Evolutionary conservation across 495 filamentous ascomycete species (phyloP), one percentile per base, ranked within the genome.

Genomic region (Tricharina praecox): DNA sequence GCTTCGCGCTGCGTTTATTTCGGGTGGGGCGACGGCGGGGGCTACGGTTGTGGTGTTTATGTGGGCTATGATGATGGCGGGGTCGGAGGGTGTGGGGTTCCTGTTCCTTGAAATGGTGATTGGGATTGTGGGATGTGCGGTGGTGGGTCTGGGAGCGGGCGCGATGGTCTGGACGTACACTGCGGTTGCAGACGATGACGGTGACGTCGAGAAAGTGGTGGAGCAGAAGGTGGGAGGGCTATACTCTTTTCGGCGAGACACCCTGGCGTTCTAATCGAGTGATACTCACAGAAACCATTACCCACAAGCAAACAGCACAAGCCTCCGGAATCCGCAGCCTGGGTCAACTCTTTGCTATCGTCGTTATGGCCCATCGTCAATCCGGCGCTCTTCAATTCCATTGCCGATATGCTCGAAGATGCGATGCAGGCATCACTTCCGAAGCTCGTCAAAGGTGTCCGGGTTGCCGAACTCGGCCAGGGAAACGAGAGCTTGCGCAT

Each of bases 291-390:
- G 24, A 43, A 28, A 43, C 39, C 10, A 16, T 5, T 39, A 15
- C 16, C 19, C 10, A 5, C 39, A 39, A 39, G 16, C 7, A 3
- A 7, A 33, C 25, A 46, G 23, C 19, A 46, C 25, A 46, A 69
- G 42, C 62, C 70, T 0, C 69, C 74, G 0, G 78, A 81, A 61
- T 75, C 75, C 2, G 70, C 69, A 0, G 68, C 75, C 15, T 82
- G 78, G 78, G 64, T 82, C 16, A 82, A 81, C 56, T 72, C 69
- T 11, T 45, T 82, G 9, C 57, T 82, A 11, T 62, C 68, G 1
- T 71, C 76, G 0, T 62, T 82, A 19, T 82, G 78, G 78, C 75
- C 76, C 0, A 63, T 82, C 23, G 67, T 82, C 57, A 82, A 82
- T 55, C 78, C 78, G 0, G 77, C 81, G 53, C 64, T 82, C 2